Base-by-base conservation (phyloP, 805 yeast species). In the Ogataea polymorpha region DNA sequence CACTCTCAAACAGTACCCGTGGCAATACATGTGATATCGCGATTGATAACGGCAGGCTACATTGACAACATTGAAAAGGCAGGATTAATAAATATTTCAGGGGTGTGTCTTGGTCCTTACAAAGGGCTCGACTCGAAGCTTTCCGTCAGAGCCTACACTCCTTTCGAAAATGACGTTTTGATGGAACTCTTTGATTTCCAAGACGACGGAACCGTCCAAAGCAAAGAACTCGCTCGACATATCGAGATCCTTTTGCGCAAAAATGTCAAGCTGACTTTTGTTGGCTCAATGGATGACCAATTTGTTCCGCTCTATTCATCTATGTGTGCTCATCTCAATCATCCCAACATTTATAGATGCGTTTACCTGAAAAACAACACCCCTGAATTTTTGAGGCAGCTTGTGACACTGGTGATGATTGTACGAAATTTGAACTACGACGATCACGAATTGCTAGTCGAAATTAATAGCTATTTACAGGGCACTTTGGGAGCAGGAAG, bases 1-100 rank as follows among this genome's bases (percentile, higher is more conserved):
- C 96, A 90, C 61, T 87, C 96, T 0, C 97, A 89, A 62, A 96
- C 96, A 1, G 86, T 91, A 35, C 95, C 95, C 1, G 95, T 93
- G 0, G 79, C 96, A 0, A 80, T 87, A 2, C 83, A 88, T 37
- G 59, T 91, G 9, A 64, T 89, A 23, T 54, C 65, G 2, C 49
- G 54, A n/a, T 29, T 62, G 34, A 43, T 55, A 4, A 52, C 56
- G 1, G 83, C 93, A 0, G 74, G 76, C 41, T 68, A 86, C 32
- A 73, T 91, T 6, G 79, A 75, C 38, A 69, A 72, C 5, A 84
- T 47, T 11, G 49, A 47, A 15, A 63, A 80, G 32, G 69, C 89
- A n/a, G 90, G 95, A 0, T 63, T 91, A 30, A 67, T 93, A 30
- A 88, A 87, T 10, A 86, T 93, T 91, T 96, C 96, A 0, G 98